phyloP scores from a whole-genome alignment of 106 monocot genomes.

The Dendrobium officinale region DNA sequence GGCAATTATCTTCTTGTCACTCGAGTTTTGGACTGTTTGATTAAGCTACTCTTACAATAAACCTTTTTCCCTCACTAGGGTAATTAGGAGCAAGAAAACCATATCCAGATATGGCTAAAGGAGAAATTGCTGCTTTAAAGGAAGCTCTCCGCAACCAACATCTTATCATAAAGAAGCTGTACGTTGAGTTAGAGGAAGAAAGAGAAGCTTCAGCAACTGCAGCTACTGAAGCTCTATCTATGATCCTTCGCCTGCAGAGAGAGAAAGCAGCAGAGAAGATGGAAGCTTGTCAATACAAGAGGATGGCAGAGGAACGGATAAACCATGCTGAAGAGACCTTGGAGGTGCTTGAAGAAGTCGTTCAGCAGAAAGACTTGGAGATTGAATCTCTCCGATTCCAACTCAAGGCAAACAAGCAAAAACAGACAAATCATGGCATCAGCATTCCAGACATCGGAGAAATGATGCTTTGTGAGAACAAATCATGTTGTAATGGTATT shows the following conservation, averaged over 20 bases:
- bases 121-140: constrained; percentile 36
- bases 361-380: constrained; percentile 76
- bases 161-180: constrained; percentile 45
- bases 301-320: constrained; percentile 75
- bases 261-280: constrained; percentile 81
- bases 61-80: neutral
- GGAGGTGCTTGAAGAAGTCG: constrained; percentile 42
- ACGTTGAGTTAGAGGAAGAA: constrained; percentile 70
- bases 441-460: constrained; percentile 13
- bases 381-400: constrained; percentile 42
- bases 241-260: constrained; percentile 79
- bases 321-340: constrained; percentile 48
- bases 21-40: neutral
- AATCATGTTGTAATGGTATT: constrained; percentile 7
- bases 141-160: constrained; percentile 51
- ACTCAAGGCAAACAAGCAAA: constrained; percentile 33
- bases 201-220: constrained; percentile 83
- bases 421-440: constrained; percentile 14
- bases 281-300: constrained; percentile 83
- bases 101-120: constrained; percentile 29
- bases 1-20: neutral
- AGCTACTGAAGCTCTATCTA: constrained; percentile 65
- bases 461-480: neutral
- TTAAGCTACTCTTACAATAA: too few species aligned
- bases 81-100: neutral